Conservation (phyloP, 2,329 filamentous ascomycete species). For the Botryotinia globosa region DNA sequence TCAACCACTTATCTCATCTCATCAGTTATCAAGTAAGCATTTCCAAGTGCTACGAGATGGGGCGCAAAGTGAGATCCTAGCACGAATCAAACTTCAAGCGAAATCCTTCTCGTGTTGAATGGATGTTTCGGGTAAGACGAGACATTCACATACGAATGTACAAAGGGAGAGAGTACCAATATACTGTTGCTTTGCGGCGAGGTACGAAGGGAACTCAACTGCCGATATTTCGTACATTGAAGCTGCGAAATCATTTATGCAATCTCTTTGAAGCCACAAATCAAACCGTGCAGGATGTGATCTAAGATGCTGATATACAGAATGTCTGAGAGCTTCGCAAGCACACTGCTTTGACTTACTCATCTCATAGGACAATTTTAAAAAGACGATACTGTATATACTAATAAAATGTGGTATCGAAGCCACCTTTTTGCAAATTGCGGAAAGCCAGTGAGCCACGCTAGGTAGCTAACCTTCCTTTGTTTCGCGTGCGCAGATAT, state of each 20-base stretch:
- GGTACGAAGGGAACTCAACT: neutral
- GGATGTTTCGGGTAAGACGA: slow-evolving; percentile 6
- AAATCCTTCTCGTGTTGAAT: slow-evolving; percentile 14
- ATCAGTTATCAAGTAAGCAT: neutral
- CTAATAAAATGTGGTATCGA: neutral
- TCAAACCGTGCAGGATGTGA: slow-evolving; percentile 2
- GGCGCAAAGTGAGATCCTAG: neutral
- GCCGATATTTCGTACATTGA: neutral
- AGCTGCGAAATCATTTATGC: neutral
- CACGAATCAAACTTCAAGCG: neutral
- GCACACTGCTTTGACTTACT: neutral
- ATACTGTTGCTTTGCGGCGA: slow-evolving; percentile 8
- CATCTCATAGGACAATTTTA: neutral
- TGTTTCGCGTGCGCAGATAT: neutral
- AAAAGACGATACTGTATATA: neutral
- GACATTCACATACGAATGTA: slow-evolving; percentile 8
- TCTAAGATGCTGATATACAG: slow-evolving; percentile 4
- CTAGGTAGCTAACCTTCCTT: slow-evolving; percentile 7
- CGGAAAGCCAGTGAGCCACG: neutral
- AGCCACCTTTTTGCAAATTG: neutral
- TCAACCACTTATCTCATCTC: neutral
- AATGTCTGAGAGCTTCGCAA: slow-evolving; percentile 8
- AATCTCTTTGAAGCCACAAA: slow-evolving; percentile 1
- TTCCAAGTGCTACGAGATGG: neutral
- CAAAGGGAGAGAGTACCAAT: slow-evolving; percentile 4